Conservation (phyloP, 352 stramenopile genomes). For the Aphanomyces stellatus region DNA sequence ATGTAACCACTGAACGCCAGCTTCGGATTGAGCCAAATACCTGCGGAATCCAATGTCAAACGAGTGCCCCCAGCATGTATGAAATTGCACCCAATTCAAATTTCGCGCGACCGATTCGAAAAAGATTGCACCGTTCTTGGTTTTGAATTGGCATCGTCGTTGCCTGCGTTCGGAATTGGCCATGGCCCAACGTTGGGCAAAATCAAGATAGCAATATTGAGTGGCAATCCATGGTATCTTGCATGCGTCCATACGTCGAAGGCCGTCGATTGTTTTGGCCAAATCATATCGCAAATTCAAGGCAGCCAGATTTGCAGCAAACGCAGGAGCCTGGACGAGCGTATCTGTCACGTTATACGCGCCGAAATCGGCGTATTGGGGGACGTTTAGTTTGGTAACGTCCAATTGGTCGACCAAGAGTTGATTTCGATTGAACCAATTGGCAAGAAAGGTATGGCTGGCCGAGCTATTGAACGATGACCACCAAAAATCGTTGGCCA, state of each 20-base stretch:
- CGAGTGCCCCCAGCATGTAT: neutral
- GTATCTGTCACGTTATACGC: neutral
- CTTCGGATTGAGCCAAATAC: neutral
- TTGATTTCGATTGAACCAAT: neutral
- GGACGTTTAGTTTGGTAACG: neutral
- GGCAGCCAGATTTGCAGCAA: neutral
- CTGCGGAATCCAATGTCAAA: neutral
- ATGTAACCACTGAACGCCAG: neutral
- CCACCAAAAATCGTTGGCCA: slow-evolving; percentile 18
- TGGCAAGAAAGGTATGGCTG: neutral
- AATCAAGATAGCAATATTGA: slow-evolving; percentile 10
- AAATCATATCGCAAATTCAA: too few species aligned
- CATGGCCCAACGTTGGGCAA: neutral
- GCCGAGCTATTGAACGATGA: neutral
- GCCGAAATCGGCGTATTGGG: neutral
- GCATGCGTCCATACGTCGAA: slow-evolving; percentile 2
- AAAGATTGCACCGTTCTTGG: slow-evolving; percentile 3
- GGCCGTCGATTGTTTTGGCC: neutral
- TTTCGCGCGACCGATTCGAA: neutral
- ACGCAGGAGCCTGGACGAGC: neutral
- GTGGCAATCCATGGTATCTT: slow-evolving; percentile 7
- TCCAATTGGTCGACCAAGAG: neutral
- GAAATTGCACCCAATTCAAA: neutral
- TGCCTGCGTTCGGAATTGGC: neutral
- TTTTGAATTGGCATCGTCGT: neutral